A percentile compares a stretch with the other conserved stretches of the same genome.
phyloP scores from a whole-genome alignment of 192 early-diverging fungal genomes.

The Pecoramyces ruminantium region DNA sequence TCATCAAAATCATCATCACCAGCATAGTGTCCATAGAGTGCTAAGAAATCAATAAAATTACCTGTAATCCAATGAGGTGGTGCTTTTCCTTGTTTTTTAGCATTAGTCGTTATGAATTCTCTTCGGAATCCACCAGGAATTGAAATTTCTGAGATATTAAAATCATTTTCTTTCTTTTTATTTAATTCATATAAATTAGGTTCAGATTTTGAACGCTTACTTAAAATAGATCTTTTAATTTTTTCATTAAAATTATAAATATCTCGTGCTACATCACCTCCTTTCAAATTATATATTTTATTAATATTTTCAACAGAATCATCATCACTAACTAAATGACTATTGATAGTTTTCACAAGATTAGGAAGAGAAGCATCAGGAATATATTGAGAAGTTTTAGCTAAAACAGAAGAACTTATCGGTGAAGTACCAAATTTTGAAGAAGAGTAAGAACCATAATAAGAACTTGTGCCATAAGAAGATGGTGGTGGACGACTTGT shows the following conservation, averaged over 20 bases:
- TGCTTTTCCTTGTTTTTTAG: slow-evolving; percentile 36
- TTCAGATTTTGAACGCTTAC: not conserved
- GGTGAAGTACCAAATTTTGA: not conserved
- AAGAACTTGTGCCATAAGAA: not conserved
- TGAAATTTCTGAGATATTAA: slow-evolving; percentile 33
- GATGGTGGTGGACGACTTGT: not conserved
- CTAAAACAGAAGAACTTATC: not conserved
- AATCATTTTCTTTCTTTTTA: slow-evolving; percentile 10
- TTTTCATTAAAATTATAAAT: not conserved
- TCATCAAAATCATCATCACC: slow-evolving; percentile 55
- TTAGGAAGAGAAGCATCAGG: not conserved
- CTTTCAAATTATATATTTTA: not conserved
- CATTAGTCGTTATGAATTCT: slow-evolving; percentile 62
- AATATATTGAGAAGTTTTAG: not conserved
- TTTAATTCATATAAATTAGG: not conserved
- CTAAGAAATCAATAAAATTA: slow-evolving; percentile 91
- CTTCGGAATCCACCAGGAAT: slow-evolving; percentile 81
- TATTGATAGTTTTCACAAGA: not conserved
- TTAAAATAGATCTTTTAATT: not conserved
- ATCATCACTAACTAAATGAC: not conserved
- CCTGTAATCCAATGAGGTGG: slow-evolving; percentile 58
- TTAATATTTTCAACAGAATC: not conserved
- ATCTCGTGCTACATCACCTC: not conserved
- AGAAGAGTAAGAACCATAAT: not conserved
- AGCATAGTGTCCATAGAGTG: slow-evolving; percentile 83